These are phyloP conservation scores for Cymodocea nodosa DNA, from an alignment of 116 monocot species.

Conservation along the genomic window DNA sequence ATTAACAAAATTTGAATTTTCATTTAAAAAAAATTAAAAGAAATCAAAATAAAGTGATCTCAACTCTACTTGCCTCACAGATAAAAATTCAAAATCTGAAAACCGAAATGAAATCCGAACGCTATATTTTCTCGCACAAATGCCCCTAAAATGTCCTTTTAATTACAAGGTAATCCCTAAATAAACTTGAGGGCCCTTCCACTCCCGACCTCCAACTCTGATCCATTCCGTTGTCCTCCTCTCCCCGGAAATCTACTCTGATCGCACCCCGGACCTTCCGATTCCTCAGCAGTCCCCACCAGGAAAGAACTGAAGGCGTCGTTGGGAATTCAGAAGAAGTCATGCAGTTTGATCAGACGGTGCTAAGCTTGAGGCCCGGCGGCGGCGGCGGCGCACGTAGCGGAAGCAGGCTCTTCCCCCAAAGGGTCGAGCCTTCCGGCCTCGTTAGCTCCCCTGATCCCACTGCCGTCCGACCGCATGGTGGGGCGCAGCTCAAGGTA, in stretches of 20 bases:
- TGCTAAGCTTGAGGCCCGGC: slow-evolving; percentile 49
- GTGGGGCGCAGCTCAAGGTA: background rate
- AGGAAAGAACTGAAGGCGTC: too few relatives aligned
- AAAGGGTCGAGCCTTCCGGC: slow-evolving; percentile 30
- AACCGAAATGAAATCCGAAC: too few relatives aligned
- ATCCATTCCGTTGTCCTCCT: background rate
- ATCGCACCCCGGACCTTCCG: background rate
- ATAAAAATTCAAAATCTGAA: too few relatives aligned
- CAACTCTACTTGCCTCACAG: too few relatives aligned
- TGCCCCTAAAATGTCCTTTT: too few relatives aligned
- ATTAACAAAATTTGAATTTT: too few relatives aligned
- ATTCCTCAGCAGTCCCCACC: too few relatives aligned
- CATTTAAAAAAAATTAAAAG: too few relatives aligned
- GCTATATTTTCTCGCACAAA: too few relatives aligned
- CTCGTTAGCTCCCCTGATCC: slow-evolving; percentile 5
- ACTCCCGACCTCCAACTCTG: background rate
- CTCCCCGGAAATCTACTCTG: background rate
- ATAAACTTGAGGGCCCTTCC: background rate
- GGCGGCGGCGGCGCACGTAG: slow-evolving; percentile 32
- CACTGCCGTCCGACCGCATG: background rate
- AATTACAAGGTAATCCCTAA: too few relatives aligned
- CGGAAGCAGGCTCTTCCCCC: slow-evolving; percentile 22
- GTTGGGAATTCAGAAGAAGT: slow-evolving; percentile 9
- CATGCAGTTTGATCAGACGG: slow-evolving; percentile 61
- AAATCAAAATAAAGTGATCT: too few relatives aligned